Conservation (phyloP, 495 filamentous ascomycete species). For the Amniculicola lignicola region DNA sequence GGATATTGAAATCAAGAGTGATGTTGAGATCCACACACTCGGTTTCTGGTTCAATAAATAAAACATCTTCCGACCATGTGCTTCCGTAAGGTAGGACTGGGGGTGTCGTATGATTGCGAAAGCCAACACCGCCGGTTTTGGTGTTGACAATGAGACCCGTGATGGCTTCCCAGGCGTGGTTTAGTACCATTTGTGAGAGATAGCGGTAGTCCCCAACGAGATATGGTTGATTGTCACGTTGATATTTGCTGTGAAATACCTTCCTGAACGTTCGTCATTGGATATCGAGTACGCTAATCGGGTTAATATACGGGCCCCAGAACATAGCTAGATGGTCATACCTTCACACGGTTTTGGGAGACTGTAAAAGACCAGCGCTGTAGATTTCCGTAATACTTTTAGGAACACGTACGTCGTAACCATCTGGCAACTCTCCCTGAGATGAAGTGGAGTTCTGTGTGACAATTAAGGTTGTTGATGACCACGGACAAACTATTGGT, state of each 20-base stretch:
- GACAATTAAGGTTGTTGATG: constrained; percentile 30
- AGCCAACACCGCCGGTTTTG: constrained; percentile 43
- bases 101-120: constrained; percentile 49
- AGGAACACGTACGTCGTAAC: constrained; percentile 31
- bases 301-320: too few relatives aligned
- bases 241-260: constrained; percentile 12
- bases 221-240: neutral
- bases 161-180: constrained; percentile 36
- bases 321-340: too few relatives aligned
- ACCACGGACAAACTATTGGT: constrained; percentile 20
- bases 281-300: too few relatives aligned
- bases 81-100: constrained; percentile 29
- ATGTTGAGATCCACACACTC: constrained; percentile 48
- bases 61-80: constrained; percentile 46
- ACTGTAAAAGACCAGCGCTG: constrained; percentile 33
- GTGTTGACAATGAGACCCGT: constrained; percentile 49
- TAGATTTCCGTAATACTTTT: constrained; percentile 37
- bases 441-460: neutral
- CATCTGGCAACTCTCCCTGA: neutral
- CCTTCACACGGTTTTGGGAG: constrained; percentile 40
- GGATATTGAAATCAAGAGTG: constrained; percentile 41
- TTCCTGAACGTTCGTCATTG: constrained; percentile 38
- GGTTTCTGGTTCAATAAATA: constrained; percentile 48
- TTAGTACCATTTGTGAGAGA: constrained; percentile 38
- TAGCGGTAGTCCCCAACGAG: constrained; percentile 23